Percentiles rank a stretch among this genome's conserved stretches.
phyloP scores from a whole-genome alignment of 1,284 basidiomycete species.

The Hemileia vastatrix region DNA sequence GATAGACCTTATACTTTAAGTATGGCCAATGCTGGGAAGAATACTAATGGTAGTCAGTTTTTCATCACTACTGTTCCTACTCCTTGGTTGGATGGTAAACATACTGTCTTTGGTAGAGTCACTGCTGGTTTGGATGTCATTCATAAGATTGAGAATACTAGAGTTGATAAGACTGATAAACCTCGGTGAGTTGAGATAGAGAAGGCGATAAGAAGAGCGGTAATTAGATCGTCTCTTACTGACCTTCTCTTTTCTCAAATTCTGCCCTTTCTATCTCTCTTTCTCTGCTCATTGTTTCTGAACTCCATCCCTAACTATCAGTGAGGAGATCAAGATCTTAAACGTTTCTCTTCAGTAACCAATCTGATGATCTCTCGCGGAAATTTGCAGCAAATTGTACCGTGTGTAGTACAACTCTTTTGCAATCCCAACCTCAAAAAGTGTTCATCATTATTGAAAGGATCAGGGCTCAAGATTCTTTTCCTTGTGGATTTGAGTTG shows the following conservation, averaged over 20 bases:
- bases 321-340: too few relatives aligned
- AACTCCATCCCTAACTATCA: too few relatives aligned
- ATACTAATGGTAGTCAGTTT: constrained; percentile 87
- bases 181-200: constrained; percentile 26
- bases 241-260: not conserved
- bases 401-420: too few relatives aligned
- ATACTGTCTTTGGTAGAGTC: constrained; percentile 52
- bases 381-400: too few relatives aligned
- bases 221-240: not conserved
- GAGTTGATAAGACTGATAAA: constrained; percentile 45
- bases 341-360: too few relatives aligned
- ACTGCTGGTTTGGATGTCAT: constrained; percentile 51
- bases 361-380: too few relatives aligned
- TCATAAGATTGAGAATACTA: constrained; percentile 70
- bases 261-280: not conserved
- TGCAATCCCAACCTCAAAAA: too few relatives aligned
- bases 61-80: constrained; percentile 95
- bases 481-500: too few relatives aligned
- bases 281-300: too few relatives aligned
- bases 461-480: too few relatives aligned
- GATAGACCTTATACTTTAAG: constrained; percentile 89
- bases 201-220: not conserved
- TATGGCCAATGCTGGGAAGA: constrained; percentile 95
- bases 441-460: too few relatives aligned
- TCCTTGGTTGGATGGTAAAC: constrained; percentile 68